Percentiles rank a stretch among this genome's conserved stretches.
Conservation (phyloP, 352 stramenopile species). For the Plasmopara viticola region DNA sequence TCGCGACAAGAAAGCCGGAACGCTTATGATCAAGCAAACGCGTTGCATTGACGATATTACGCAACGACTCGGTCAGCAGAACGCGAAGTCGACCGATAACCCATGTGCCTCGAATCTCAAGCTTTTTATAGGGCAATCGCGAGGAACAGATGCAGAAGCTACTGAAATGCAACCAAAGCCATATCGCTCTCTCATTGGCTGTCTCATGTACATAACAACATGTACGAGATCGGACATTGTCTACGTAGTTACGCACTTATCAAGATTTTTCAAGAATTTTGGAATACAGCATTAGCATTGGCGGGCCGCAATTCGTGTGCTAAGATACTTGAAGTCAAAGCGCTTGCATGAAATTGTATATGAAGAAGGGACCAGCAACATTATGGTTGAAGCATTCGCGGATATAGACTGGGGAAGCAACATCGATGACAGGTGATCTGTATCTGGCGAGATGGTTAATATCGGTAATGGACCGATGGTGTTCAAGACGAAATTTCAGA, state of each 20-base stretch:
- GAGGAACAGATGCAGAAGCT: background rate
- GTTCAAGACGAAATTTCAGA: slow-evolving; percentile 7
- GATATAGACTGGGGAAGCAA: background rate
- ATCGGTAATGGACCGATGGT: slow-evolving; percentile 6
- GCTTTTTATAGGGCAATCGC: background rate
- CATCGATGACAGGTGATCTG: background rate
- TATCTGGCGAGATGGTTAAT: slow-evolving; percentile 4
- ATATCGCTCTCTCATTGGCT: background rate
- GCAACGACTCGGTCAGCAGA: slow-evolving; percentile 7
- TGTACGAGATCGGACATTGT: background rate
- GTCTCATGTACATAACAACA: background rate
- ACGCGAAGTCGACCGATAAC: slow-evolving; percentile 8
- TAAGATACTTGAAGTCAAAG: background rate
- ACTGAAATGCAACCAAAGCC: background rate
- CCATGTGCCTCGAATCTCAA: slow-evolving; percentile 4
- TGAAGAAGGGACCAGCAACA: background rate
- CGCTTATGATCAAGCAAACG: slow-evolving; percentile 5
- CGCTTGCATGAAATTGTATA: background rate
- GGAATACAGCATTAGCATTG: background rate
- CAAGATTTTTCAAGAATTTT: background rate
- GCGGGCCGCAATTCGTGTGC: background rate
- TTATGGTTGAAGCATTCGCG: background rate
- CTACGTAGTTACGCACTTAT: background rate
- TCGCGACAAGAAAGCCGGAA: background rate
- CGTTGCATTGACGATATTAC: background rate